These are phyloP conservation scores for Leccinum barrowsii DNA, from an alignment of 768 basidiomycete species.

Conservation along the genomic window DNA sequence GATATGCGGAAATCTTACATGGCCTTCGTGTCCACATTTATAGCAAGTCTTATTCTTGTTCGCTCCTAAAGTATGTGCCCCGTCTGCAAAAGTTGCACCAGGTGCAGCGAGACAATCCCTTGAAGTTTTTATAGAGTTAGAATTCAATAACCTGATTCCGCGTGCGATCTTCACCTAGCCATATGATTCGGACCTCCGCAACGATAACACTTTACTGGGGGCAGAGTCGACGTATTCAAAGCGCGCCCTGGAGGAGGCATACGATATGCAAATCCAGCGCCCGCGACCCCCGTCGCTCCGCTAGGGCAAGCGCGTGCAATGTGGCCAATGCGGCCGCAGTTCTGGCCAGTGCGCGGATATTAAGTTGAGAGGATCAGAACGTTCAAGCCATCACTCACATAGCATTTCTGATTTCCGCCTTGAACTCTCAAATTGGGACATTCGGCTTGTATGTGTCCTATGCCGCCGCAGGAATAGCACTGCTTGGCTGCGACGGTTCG, in stretches of 20 bases:
- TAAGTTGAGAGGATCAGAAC: not conserved
- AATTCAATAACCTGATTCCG: not conserved
- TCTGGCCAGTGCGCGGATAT: conserved; percentile 38
- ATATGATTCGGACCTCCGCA: conserved; percentile 89
- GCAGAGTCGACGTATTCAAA: conserved; percentile 71
- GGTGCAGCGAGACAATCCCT: conserved; percentile 83
- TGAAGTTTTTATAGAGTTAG: conserved; percentile 8
- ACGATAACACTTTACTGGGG: conserved; percentile 84
- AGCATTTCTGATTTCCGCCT: conserved; percentile 74
- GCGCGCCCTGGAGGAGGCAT: conserved; percentile 71
- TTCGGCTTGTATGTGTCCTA: conserved; percentile 88
- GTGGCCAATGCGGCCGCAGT: conserved; percentile 80
- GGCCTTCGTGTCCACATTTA: conserved; percentile 85
- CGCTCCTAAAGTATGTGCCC: conserved; percentile 37
- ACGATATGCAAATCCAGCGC: conserved; percentile 57
- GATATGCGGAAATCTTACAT: conserved; percentile 49
- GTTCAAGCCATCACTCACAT: conserved; percentile 46
- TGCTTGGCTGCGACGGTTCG: conserved; percentile 82
- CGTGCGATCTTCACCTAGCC: conserved; percentile 51
- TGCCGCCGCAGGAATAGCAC: conserved; percentile 90
- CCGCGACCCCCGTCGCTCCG: conserved; percentile 36
- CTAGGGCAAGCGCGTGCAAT: conserved; percentile 75
- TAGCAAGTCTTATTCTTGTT: conserved; percentile 81
- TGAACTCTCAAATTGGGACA: conserved; percentile 78
- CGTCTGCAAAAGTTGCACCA: conserved; percentile 47